Evolutionary conservation across 2,329 filamentous ascomycete species (phyloP).

Genomic region (Cytospora schulzeri): DNA sequence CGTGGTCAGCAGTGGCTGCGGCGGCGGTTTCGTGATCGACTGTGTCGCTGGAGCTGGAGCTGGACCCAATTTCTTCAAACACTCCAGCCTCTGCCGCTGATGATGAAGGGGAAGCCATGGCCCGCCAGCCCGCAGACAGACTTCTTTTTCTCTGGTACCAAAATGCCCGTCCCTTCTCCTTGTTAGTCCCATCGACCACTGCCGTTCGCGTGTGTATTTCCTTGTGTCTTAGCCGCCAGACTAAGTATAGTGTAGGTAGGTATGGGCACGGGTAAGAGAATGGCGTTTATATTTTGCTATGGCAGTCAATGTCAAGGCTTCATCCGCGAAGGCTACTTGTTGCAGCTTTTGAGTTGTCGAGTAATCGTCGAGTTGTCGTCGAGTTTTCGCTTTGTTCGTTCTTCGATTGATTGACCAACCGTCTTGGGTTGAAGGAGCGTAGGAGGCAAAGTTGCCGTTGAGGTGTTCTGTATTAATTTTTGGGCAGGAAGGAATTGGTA

Average conservation of each 20-base stretch:
- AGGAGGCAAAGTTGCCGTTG: background rate
- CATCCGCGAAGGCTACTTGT: background rate
- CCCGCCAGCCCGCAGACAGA: constrained; percentile 13
- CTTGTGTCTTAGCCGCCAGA: background rate
- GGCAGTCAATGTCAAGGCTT: background rate
- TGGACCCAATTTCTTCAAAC: constrained; percentile 19
- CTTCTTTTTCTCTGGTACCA: constrained; percentile 11
- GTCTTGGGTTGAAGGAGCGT: background rate
- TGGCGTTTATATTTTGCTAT: background rate
- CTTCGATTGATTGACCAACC: background rate
- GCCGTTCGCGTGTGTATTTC: background rate
- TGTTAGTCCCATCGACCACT: constrained; percentile 11
- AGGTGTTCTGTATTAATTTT: background rate
- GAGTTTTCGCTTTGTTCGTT: background rate
- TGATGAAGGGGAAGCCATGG: constrained; percentile 20
- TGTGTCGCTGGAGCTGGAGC: constrained; percentile 10
- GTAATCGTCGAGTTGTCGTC: background rate
- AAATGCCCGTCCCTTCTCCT: constrained; percentile 13
- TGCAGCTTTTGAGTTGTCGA: no score
- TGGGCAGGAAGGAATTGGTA: background rate
- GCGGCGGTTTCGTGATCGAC: constrained; percentile 20
- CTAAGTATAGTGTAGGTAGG: background rate
- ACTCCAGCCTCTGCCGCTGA: constrained; percentile 2
- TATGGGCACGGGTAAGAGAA: no score
- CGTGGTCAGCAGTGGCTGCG: constrained; percentile 11